These are phyloP conservation scores for Coix lacrymajobi DNA, from an alignment of 176 grass and related monocot genomes.

Conservation along the genomic window DNA sequence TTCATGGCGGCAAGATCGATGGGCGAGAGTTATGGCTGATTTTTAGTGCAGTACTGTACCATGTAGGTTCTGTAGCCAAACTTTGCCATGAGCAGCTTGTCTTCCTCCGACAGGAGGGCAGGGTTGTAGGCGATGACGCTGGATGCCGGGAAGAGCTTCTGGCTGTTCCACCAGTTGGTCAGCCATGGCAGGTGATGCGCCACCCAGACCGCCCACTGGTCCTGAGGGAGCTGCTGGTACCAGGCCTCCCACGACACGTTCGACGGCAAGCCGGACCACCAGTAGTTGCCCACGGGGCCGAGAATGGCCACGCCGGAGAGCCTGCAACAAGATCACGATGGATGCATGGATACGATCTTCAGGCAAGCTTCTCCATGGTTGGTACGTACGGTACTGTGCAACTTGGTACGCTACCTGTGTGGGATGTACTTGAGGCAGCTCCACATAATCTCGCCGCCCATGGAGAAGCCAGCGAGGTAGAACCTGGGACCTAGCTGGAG, in stretches of 20 bases:
- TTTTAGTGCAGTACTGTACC: neutral
- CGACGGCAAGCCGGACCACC: constrained; percentile 72
- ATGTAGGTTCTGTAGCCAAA: constrained; percentile 35
- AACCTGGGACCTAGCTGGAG: constrained; percentile 63
- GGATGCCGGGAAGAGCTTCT: constrained; percentile 59
- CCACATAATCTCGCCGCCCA: constrained; percentile 78
- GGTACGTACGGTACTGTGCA: neutral
- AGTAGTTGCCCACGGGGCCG: constrained; percentile 68
- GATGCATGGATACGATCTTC: neutral
- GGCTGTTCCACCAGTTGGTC: constrained; percentile 92
- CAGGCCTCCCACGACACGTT: constrained; percentile 55
- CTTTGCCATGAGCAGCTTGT: constrained; percentile 39
- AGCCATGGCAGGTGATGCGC: constrained; percentile 73
- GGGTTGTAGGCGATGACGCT: constrained; percentile 48
- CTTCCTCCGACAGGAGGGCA: constrained; percentile 38
- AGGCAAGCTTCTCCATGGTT: neutral
- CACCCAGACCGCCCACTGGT: constrained; percentile 63
- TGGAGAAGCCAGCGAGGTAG: constrained; percentile 57
- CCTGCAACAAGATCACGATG: constrained; percentile 20
- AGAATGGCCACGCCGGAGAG: constrained; percentile 57
- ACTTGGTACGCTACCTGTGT: constrained; percentile 34
- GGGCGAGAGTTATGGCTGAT: neutral
- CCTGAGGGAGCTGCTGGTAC: constrained; percentile 55
- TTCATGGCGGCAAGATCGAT: neutral
- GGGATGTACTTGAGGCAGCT: constrained; percentile 76